A percentile compares a stretch with the other conserved stretches of the same genome.
Evolutionary conservation across 306 rosid genomes (phyloP).

Genomic region (Cicer arietinum): DNA sequence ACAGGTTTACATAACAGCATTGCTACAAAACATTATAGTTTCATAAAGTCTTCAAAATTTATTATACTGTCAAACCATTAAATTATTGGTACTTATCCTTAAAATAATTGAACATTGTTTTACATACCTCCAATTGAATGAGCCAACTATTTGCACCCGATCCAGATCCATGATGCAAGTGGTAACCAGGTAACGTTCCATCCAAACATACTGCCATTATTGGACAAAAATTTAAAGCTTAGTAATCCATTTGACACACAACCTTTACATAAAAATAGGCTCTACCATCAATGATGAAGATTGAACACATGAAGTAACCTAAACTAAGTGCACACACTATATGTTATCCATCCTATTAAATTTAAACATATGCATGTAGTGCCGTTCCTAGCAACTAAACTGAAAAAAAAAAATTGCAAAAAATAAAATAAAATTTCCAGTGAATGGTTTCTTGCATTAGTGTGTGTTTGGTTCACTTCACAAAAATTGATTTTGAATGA

Average conservation of each 20-base stretch:
- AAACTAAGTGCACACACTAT: neutral
- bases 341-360: neutral
- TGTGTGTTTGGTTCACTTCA: too few relatives aligned
- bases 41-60: neutral
- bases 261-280: conserved; percentile 12
- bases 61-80: conserved; percentile 1
- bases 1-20: conserved; percentile 15
- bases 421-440: too few relatives aligned
- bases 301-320: neutral
- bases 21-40: neutral
- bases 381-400: too few relatives aligned
- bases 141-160: conserved; percentile 87
- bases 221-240: conserved; percentile 25
- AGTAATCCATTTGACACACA: conserved; percentile 26
- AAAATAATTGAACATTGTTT: conserved; percentile 7
- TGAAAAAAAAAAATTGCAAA: too few relatives aligned
- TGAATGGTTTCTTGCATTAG: too few relatives aligned
- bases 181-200: conserved; percentile 93
- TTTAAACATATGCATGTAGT: too few relatives aligned
- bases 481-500: too few relatives aligned
- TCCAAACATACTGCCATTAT: conserved; percentile 77
- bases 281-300: neutral
- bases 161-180: conserved; percentile 71
- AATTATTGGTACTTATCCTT: conserved; percentile 1
- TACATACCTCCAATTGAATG: conserved; percentile 78